These are phyloP conservation scores for Fusarium pseudoanthophilum DNA, from an alignment of 2,329 filamentous ascomycete species.

Conservation along the genomic window DNA sequence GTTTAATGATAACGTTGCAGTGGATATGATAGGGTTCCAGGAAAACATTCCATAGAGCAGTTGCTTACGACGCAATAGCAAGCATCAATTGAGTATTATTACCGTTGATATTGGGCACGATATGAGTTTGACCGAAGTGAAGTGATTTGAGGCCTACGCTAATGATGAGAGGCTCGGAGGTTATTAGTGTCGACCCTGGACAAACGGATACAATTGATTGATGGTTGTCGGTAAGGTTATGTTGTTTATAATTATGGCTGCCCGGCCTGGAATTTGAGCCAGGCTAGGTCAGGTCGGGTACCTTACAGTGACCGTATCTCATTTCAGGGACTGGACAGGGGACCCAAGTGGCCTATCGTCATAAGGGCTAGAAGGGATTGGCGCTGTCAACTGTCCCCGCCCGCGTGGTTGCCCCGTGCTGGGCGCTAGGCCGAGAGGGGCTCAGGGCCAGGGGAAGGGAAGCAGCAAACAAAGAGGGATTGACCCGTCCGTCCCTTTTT, in stretches of 20 bases:
- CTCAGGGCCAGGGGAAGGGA: conserved; percentile 27
- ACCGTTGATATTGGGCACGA: conserved; percentile 7
- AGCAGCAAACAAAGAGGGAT: conserved; percentile 1
- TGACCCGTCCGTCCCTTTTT: conserved; percentile 21
- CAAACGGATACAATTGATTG: not conserved
- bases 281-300: conserved; percentile 30
- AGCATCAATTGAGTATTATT: conserved; percentile 10
- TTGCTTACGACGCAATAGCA: conserved; percentile 2
- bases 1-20: conserved; percentile 20
- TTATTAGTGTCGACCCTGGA: not conserved
- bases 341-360: conserved; percentile 9
- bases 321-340: conserved; percentile 39
- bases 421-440: conserved; percentile 34
- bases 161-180: conserved; percentile 6
- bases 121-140: not conserved
- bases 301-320: conserved; percentile 34
- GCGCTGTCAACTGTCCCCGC: conserved; percentile 21
- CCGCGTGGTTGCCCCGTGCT: conserved; percentile 38
- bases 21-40: not conserved
- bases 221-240: not conserved
- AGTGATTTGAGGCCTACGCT: conserved; percentile 6
- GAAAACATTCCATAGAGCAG: not conserved
- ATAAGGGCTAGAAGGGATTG: not conserved
- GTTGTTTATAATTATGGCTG: not conserved
- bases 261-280: conserved; percentile 26